Base-by-base conservation (phyloP, 2,329 filamentous ascomycete genomes). In the Epichloe glyceriae region DNA sequence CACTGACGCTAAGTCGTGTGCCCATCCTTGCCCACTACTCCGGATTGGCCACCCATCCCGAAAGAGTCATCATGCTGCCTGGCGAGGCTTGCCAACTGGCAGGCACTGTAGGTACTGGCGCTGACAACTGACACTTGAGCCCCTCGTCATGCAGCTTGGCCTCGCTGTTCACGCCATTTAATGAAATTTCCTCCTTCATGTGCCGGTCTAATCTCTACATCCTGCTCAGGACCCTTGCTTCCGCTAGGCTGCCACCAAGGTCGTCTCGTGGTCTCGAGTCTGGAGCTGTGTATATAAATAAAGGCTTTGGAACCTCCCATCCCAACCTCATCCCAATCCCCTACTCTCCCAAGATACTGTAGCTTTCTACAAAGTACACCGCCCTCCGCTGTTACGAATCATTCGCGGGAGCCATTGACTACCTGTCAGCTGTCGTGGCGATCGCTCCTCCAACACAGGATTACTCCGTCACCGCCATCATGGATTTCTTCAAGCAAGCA, bases 401-500 rank as follows among this genome's bases (percentile, higher is more conserved):
- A 19, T 26, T 8, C 8, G 8, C 11, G 8, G 26, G 26, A 4
- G 26, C 26, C 26, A 30, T 30, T 8, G 7, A 8, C 26, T 30
- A 30, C 26, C 26, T 10, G 26, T 4, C 8, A 30, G 26, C n/a
- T 22, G n/a, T 20, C 3, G n/a, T 41, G 22, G 15, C 10, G n/a
- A 22, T 11, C 39, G 5, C 17, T 35, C 2, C 2, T 35, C 7
- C 17, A 19, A 11, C 30, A 26, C 38, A 43, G 8, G 8, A 22
- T 11, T 15, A 12, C 19, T 43, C 26, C 11, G 20, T 33, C 45
- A 45, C 37, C 41, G 47, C 17, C 49, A 15, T 17, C 46, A 56
- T 56, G 54, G 50, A 56, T 20, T 40, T 53, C 50, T 43, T 50
- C 38, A 15, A 20, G 8, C 50, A 44, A 22, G 22, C 26, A 15